Evolutionary conservation across 345 rosid genomes (phyloP).

Genomic region (Eucalyptus regnans): DNA sequence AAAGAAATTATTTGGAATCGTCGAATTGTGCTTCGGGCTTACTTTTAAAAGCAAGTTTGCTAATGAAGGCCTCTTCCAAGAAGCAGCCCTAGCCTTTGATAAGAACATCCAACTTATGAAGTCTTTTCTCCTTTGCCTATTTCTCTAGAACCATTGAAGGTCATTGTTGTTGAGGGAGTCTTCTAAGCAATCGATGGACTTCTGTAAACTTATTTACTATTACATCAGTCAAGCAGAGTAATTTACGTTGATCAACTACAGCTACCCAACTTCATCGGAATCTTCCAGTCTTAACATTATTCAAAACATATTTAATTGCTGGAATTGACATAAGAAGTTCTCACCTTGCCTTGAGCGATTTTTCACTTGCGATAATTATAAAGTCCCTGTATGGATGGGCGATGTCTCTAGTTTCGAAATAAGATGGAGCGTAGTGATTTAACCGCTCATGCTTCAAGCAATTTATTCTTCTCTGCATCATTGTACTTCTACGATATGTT

Average conservation of each 20-base stretch:
- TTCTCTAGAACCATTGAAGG: neutral
- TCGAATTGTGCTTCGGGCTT: too few species aligned
- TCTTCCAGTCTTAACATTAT: neutral
- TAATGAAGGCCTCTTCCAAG: neutral
- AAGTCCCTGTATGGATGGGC: neutral
- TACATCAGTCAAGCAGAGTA: too few species aligned
- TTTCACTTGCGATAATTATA: neutral
- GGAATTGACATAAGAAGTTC: neutral
- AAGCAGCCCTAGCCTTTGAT: neutral
- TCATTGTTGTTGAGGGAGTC: too few species aligned
- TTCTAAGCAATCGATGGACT: too few species aligned
- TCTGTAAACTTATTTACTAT: too few species aligned
- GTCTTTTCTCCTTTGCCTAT: too few species aligned
- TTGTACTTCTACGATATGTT: too few species aligned
- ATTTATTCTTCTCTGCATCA: accelerated
- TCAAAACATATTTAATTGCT: neutral
- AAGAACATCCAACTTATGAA: neutral
- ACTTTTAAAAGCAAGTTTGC: neutral
- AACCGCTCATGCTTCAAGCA: neutral
- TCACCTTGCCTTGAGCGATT: neutral
- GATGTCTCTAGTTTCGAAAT: neutral
- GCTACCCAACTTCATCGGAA: neutral
- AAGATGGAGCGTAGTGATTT: neutral
- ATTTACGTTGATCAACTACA: too few species aligned
- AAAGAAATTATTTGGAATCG: too few species aligned